Conservation (phyloP, 345 rosid genomes). For the Arabis alpina region DNA sequence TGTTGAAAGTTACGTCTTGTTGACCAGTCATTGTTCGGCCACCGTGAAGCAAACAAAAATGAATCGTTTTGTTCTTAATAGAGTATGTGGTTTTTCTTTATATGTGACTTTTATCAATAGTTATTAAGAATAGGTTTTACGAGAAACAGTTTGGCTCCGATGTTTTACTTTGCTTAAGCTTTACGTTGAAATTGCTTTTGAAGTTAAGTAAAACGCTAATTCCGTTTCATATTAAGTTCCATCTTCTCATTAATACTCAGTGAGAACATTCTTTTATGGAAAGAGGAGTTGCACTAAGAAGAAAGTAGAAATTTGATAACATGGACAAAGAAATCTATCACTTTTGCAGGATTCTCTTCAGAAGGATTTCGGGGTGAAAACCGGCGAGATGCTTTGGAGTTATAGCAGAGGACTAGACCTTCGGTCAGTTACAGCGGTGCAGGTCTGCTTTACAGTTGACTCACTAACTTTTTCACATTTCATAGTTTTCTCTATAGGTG, state of each 20-base stretch:
- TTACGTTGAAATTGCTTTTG: background rate
- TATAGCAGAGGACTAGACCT: constrained; percentile 87
- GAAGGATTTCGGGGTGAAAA: constrained; percentile 84
- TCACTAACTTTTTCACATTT: constrained; percentile 17
- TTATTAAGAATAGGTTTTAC: background rate
- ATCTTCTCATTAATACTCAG: background rate
- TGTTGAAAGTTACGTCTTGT: constrained; percentile 4
- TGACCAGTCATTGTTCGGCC: background rate
- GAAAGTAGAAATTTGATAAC: constrained; percentile 4
- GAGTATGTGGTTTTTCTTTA: constrained; percentile 6
- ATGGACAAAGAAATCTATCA: constrained; percentile 15
- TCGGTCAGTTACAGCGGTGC: constrained; percentile 72
- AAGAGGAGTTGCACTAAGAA: background rate
- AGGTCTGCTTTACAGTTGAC: constrained; percentile 53
- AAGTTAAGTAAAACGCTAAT: background rate
- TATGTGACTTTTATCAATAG: constrained; percentile 1
- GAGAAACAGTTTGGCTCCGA: constrained; percentile 7
- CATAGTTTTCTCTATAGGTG: constrained; percentile 6
- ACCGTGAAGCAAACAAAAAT: background rate
- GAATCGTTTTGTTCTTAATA: background rate
- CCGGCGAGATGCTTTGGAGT: constrained; percentile 98
- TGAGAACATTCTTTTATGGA: too few species aligned
- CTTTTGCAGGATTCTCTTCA: constrained; percentile 69
- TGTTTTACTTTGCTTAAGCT: background rate
- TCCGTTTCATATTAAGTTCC: background rate